Evolutionary conservation across 805 yeast species (phyloP).

Genomic region (Candida ficus): DNA sequence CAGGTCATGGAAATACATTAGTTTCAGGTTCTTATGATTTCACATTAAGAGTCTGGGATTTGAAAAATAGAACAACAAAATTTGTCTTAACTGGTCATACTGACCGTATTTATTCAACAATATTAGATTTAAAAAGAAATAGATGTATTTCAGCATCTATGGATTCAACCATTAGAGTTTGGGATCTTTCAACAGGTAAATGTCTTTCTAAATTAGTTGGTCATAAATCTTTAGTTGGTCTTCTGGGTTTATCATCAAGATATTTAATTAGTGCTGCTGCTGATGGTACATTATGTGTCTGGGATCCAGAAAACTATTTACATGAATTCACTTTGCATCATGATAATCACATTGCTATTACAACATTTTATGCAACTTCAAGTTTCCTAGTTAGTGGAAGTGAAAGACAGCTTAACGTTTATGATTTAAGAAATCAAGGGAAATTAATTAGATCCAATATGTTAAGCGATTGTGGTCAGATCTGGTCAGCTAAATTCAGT

Average conservation of each 20-base stretch:
- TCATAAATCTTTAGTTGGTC: constrained; percentile 86
- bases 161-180: constrained; percentile 82
- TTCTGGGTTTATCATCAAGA: constrained; percentile 70
- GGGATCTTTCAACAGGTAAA: constrained; percentile 81
- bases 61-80: constrained; percentile 66
- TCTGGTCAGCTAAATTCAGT: constrained; percentile 94
- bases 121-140: constrained; percentile 67
- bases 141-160: constrained; percentile 88
- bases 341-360: constrained; percentile 81
- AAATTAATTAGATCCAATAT: constrained; percentile 64
- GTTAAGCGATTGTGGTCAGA: constrained; percentile 72
- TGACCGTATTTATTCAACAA: constrained; percentile 85
- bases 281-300: constrained; percentile 82
- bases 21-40: constrained; percentile 90
- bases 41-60: constrained; percentile 89
- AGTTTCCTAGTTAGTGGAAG: constrained; percentile 84
- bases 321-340: constrained; percentile 63
- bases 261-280: constrained; percentile 93
- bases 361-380: constrained; percentile 89
- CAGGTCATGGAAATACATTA: constrained; percentile 79
- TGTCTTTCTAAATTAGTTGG: constrained; percentile 71
- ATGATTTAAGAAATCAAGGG: constrained; percentile 75
- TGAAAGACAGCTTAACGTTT: constrained; percentile 78
- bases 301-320: constrained; percentile 81
- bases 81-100: constrained; percentile 78